Conservation (phyloP, 2,329 filamentous ascomycete genomes). For the Pestalotiopsis sp. region DNA sequence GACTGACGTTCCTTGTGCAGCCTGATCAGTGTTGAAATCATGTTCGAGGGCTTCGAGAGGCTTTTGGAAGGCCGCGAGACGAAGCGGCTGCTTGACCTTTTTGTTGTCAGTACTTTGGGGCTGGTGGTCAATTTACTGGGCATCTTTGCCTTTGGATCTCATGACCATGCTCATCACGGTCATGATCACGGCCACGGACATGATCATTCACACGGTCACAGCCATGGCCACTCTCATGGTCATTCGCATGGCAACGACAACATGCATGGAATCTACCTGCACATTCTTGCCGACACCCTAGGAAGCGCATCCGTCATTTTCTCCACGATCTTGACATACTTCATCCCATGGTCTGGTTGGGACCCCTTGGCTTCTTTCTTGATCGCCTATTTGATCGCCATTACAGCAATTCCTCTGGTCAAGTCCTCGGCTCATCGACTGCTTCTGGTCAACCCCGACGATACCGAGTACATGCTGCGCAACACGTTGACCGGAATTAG, state of each 20-base stretch:
- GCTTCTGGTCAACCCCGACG: constrained; percentile 80
- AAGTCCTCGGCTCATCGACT: constrained; percentile 80
- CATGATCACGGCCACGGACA: constrained; percentile 35
- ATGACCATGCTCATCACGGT: constrained; percentile 50
- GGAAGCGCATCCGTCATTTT: constrained; percentile 93
- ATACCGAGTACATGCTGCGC: constrained; percentile 83
- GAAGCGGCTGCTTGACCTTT: constrained; percentile 79
- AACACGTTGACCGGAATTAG: constrained; percentile 83
- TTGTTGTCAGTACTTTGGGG: constrained; percentile 84
- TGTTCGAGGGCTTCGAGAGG: constrained; percentile 89
- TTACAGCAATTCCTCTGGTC: constrained; percentile 87
- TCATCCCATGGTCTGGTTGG: constrained; percentile 89
- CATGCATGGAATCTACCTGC: constrained; percentile 95
- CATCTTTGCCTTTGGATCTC: constrained; percentile 78
- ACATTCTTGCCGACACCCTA: constrained; percentile 91
- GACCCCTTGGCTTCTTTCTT: constrained; percentile 92
- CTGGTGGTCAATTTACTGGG: constrained; percentile 90
- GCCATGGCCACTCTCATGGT: constrained; percentile 31
- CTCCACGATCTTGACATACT: constrained; percentile 84
- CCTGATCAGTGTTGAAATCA: constrained; percentile 92
- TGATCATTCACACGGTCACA: constrained; percentile 33
- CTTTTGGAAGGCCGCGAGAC: constrained; percentile 82
- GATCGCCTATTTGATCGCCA: constrained; percentile 89
- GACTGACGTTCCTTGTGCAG: constrained; percentile 38
- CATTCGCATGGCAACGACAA: constrained; percentile 88